Percentiles rank a stretch among this genome's conserved stretches.
Evolutionary conservation across 1,139 yeast genomes (phyloP).

Genomic region (Candida sp.): DNA sequence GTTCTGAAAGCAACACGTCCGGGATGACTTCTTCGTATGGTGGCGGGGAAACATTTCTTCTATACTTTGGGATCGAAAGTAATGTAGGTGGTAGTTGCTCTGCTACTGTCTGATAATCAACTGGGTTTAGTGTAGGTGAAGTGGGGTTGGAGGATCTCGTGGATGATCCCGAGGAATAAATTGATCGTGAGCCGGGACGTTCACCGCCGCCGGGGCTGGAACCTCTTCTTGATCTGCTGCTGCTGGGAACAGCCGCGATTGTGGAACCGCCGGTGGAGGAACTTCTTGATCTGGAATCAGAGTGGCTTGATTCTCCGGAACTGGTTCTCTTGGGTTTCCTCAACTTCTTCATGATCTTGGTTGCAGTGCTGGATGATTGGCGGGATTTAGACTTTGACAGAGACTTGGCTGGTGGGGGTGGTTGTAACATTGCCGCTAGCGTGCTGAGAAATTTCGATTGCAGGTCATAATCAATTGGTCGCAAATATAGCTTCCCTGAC

Average conservation of each 20-base stretch:
- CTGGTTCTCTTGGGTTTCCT: background rate
- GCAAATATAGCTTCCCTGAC: conserved; percentile 12
- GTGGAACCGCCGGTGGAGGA: conserved; percentile 6
- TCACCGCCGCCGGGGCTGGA: background rate
- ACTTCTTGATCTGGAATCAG: conserved; percentile 5
- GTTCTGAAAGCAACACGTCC: background rate
- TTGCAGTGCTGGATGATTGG: background rate
- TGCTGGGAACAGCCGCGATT: no score
- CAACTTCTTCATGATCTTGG: background rate
- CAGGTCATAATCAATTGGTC: conserved; percentile 4
- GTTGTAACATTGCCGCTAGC: background rate
- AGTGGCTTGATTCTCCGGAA: background rate
- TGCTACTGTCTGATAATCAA: background rate
- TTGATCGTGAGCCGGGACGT: no score
- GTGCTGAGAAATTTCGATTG: background rate
- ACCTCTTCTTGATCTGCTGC: background rate
- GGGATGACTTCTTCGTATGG: conserved; percentile 5
- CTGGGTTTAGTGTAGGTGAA: background rate
- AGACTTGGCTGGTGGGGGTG: background rate
- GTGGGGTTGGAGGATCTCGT: background rate
- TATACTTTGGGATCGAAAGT: background rate
- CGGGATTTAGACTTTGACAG: background rate
- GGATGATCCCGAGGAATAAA: background rate
- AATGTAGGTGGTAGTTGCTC: background rate
- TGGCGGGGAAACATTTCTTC: background rate